Base-by-base conservation (phyloP, 1,139 yeast species). In the Candida albicans region DNA sequence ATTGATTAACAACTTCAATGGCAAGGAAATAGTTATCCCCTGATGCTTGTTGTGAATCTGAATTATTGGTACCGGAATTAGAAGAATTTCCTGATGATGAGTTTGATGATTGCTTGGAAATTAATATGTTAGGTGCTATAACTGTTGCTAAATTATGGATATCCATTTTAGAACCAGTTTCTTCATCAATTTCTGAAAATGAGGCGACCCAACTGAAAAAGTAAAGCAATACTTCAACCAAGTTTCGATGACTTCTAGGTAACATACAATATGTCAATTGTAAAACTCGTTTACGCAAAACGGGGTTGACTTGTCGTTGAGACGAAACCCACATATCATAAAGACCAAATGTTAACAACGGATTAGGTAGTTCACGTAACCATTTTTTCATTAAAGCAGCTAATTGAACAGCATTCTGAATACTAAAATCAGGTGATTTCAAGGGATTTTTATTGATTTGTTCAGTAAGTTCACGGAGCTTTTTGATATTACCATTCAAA, bases 191-290 rank as follows among this genome's bases (percentile, higher is more conserved):
- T 54, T 88, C 93, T 1, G 98, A 87, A 67, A 95, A 95, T 5
- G 98, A 88, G 0, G 98, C 91, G 1, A 91, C 95, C 98, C 99
- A 93, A 62, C 84, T 84, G 62, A 95, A 79, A 62, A 95, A 95
- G 51, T 84, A 84, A 31, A 91, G 73, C 41, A 95, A 68, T 4
- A 91, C 96, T 60, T 95, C 99, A 43, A 91, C 74, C 41, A 89
- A 76, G 60, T 90, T 96, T 43, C 99, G 78, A 59, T 91, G 88
- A 24, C 82, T 76, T 48, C 84, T 73, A 1, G 98, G 98, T 35
- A 95, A 69, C 73, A 93, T 70, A 45, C 95, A 81, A 57, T 90
- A 87, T 2, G 87, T 77, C 47, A 91, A 66, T 52, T 85, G 88
- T 43, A 89, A 66, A 13, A 86, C 65, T 41, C 84, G 64, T 47